Evolutionary conservation across 495 filamentous ascomycete genomes (phyloP), one percentile per base, ranked within the genome.

Genomic region (Friedmanniomyces simplex): DNA sequence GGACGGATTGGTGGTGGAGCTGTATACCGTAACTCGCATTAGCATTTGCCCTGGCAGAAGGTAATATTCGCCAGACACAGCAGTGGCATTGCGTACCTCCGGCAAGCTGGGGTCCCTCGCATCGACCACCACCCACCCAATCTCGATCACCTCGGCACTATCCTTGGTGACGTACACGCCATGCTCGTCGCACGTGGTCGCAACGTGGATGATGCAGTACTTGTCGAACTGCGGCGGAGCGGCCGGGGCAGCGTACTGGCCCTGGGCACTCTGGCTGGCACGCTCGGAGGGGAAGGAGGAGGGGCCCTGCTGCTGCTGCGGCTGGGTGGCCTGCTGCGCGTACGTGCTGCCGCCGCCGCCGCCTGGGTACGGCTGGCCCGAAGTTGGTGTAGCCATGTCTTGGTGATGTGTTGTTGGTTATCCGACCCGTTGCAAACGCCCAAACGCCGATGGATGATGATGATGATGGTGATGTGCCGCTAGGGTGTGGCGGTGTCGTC

Each of bases 151-250:
- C 74, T 98, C 93, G 56, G 93, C 94, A 37, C 91, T 96, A 69
- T 98, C 93, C 75, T 96, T 96, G 34, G 94, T 97, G 51, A 98
- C 93, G 73, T 97, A 98, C 55, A 98, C 94, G 57, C 93, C 93
- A 74, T 98, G 93, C 67, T 98, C 93, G 72, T 97, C 93, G 74
- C 93, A 97, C 62, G 93, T 98, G 30, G 94, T 98, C 58, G 94
- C 93, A 64, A 97, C 91, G 73, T 97, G 93, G 69, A 96, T 93
- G 66, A 98, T 88, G 61, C 95, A 85, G 71, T 95, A 97, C 67
- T 90, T 86, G 76, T 97, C 93, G 50, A 66, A 64, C 41, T 55
- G 54, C 34, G 55, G 30, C n/a, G 41, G 51, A 6, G 39, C 32
- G 12, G 41, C 30, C n/a, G 45, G 39, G 28, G 26, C 20, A 16